Conservation (phyloP, 202 grass and related monocot genomes). For the Alloteropsis angusta region DNA sequence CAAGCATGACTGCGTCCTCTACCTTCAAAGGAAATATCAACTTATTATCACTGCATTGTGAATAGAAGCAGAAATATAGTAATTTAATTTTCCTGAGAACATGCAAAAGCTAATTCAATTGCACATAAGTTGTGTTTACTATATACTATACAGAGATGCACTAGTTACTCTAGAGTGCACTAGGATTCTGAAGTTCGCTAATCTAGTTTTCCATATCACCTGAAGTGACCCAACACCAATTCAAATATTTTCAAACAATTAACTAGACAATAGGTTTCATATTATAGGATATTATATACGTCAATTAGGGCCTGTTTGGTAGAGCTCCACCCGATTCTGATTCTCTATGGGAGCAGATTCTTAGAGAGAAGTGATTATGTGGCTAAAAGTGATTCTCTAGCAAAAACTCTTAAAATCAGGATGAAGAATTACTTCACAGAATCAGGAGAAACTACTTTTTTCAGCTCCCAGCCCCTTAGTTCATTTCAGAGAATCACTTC, state of each 20-base stretch:
- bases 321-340: too few relatives aligned
- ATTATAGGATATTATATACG: slow-evolving; percentile 6
- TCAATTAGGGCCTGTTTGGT: too few relatives aligned
- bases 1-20: slow-evolving; percentile 81
- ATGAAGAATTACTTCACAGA: too few relatives aligned
- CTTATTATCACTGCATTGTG: slow-evolving; percentile 10
- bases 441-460: too few relatives aligned
- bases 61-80: slow-evolving; percentile 16
- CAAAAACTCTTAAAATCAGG: too few relatives aligned
- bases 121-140: slow-evolving; percentile 3
- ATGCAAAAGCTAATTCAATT: slow-evolving; percentile 5
- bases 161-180: neutral
- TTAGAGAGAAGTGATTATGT: too few relatives aligned
- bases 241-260: slow-evolving; percentile 2
- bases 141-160: slow-evolving; percentile 13
- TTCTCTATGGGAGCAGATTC: too few relatives aligned
- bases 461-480: too few relatives aligned
- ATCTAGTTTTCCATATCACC: neutral
- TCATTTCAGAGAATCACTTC: too few relatives aligned
- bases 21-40: slow-evolving; percentile 60
- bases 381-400: too few relatives aligned
- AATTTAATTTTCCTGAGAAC: slow-evolving; percentile 16
- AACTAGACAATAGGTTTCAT: neutral
- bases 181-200: neutral
- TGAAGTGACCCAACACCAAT: neutral